Base-by-base conservation (phyloP, 1,139 yeast species). In the Yamadazyma trypodendri region DNA sequence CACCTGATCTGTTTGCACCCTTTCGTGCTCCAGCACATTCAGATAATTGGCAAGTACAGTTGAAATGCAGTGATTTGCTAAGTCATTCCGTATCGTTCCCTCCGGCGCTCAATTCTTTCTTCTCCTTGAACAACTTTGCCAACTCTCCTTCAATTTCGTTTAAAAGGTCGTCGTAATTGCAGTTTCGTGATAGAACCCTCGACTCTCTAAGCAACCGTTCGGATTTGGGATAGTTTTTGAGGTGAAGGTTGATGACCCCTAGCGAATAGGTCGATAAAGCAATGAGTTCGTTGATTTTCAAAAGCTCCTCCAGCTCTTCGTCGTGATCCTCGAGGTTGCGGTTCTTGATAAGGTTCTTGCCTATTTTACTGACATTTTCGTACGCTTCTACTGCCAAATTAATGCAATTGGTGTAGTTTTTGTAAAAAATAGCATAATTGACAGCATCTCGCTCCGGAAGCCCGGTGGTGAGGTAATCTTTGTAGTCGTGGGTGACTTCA, bases 261-360 rank as follows among this genome's bases (percentile, higher is more conserved):
- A 87, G 66, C 0, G 96, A 95, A 54, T 87, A 90, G 0, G 88
- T 80, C 0, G 96, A 79, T 52, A 88, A 66, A 0, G 95, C 95
- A 23, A 84, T 78, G 2, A 85, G 80, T 46, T 86, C 88, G 36
- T 50, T 50, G 15, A 67, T 56, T 29, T 34, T 45, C 38, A 34
- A 54, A 50, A 31, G 46, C 43, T 23, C 42, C 48, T 51, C 36
- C 7, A 22, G 15, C 25, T 14, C 31, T 20, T 25, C 24, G 16
- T 16, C 14, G 4, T 21, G 20, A n/a, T n/a, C n/a, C n/a, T n/a
- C n/a, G n/a, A n/a, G n/a, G n/a, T n/a, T n/a, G 4, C 20, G 32
- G 13, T 32, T 37, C 9, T 32, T 30, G 9, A 36, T 24, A 3
- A 43, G 22, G 16, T 37, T 39, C 12, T 37, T 78, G 3, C 84